These are phyloP conservation scores for Lobosporangium transversale DNA, from an alignment of 192 early-diverging fungal genomes.

Conservation along the genomic window DNA sequence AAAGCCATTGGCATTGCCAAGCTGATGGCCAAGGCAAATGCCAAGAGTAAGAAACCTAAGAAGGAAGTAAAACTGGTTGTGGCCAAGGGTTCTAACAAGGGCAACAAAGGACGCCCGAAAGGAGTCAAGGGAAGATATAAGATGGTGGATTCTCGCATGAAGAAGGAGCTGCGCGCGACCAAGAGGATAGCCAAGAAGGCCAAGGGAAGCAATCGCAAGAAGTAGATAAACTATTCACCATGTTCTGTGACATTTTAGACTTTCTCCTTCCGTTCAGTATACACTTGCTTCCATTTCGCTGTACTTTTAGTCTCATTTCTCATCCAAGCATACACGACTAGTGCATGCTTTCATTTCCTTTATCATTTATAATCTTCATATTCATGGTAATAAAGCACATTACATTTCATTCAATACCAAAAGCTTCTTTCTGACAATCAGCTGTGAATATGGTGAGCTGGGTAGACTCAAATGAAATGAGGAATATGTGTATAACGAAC, in stretches of 20 bases:
- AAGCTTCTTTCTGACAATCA: too few species aligned
- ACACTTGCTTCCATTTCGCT: slow-evolving; percentile 5
- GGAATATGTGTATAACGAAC: too few species aligned
- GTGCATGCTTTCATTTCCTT: neutral
- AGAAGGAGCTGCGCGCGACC: slow-evolving; percentile 90
- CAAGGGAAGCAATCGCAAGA: slow-evolving; percentile 63
- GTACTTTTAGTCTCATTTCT: neutral
- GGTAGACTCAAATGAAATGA: too few species aligned
- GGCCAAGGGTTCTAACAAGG: slow-evolving; percentile 83
- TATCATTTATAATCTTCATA: neutral
- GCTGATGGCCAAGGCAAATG: slow-evolving; percentile 79
- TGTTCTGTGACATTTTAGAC: neutral
- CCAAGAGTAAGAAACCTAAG: slow-evolving; percentile 80
- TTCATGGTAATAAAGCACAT: neutral
- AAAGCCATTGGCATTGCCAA: slow-evolving; percentile 86
- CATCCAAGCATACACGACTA: too few species aligned
- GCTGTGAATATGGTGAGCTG: too few species aligned
- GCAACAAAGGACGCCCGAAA: slow-evolving; percentile 90
- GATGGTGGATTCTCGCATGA: slow-evolving; percentile 98
- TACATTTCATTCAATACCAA: neutral
- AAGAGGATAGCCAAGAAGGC: slow-evolving; percentile 77
- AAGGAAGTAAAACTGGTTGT: slow-evolving; percentile 90
- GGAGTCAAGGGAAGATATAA: slow-evolving; percentile 97
- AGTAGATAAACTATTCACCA: slow-evolving; percentile 23
- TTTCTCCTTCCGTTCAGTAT: neutral